A percentile compares a stretch with the other conserved stretches of the same genome.
These are phyloP conservation scores for Saccharum spontaneum DNA, from an alignment of 176 grass and related monocot genomes.

Conservation along the genomic window DNA sequence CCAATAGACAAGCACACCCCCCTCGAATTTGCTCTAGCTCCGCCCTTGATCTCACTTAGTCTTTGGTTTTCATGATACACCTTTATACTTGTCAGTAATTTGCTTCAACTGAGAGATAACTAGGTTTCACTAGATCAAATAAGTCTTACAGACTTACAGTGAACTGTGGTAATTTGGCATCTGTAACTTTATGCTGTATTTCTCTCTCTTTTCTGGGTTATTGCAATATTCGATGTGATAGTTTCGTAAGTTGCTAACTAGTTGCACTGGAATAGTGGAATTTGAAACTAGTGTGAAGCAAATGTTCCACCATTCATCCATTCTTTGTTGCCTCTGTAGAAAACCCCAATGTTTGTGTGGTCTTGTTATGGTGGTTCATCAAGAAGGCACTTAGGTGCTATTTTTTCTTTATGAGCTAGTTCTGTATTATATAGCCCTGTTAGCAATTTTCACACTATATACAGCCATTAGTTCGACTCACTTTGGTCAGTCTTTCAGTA, in stretches of 20 bases:
- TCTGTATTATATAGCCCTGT: neutral
- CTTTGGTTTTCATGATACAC: neutral
- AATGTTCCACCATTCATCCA: neutral
- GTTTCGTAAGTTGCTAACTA: neutral
- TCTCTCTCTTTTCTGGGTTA: neutral
- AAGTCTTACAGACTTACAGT: neutral
- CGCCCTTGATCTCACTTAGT: neutral
- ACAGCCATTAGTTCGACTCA: neutral
- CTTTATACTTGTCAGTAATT: neutral
- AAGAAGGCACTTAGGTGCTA: neutral
- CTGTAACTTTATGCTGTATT: neutral
- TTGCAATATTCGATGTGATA: neutral
- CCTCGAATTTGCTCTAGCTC: neutral
- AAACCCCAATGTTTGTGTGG: neutral
- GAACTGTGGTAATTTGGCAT: neutral
- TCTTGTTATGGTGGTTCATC: slow-evolving; percentile 5
- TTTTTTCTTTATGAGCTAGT: slow-evolving; percentile 20
- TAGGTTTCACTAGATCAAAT: neutral
- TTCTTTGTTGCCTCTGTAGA: neutral
- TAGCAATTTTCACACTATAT: neutral
- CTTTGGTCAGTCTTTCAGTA: neutral
- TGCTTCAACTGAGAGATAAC: neutral
- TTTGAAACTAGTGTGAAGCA: neutral
- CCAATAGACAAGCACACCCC: neutral
- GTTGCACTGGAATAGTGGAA: slow-evolving; percentile 12